phyloP scores from a whole-genome alignment of 768 basidiomycete genomes.

The Xerocomus spinulosus region DNA sequence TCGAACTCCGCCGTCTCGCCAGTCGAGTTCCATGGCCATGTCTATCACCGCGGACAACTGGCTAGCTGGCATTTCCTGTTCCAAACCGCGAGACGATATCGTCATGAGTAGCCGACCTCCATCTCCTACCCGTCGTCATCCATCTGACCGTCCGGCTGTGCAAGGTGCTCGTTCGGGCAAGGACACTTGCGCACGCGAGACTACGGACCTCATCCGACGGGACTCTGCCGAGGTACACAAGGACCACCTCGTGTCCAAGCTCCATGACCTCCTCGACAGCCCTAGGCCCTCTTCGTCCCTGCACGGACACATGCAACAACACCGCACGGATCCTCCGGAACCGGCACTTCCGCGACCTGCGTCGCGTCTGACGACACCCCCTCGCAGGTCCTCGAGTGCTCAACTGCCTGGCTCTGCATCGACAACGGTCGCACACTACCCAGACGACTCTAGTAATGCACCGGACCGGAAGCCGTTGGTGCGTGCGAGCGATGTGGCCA shows the following conservation, averaged over 20 bases:
- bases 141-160: constrained; percentile 20
- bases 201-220: constrained; percentile 20
- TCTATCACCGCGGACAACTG: constrained; percentile 24
- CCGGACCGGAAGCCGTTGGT: constrained; percentile 33
- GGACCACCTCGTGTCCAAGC: constrained; percentile 34
- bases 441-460: constrained; percentile 8
- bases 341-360: constrained; percentile 20
- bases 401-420: constrained; percentile 19
- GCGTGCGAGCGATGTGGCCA: constrained; percentile 50
- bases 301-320: constrained; percentile 32
- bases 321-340: constrained; percentile 27
- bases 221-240: constrained; percentile 21
- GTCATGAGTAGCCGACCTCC: constrained; percentile 28
- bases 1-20: constrained; percentile 26
- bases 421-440: constrained; percentile 10
- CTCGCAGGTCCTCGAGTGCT: constrained; percentile 22
- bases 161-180: constrained; percentile 18
- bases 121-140: constrained; percentile 23
- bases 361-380: constrained; percentile 18
- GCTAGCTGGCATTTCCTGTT: constrained; percentile 19
- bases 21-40: constrained; percentile 27
- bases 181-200: constrained; percentile 19
- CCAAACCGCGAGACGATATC: constrained; percentile 27
- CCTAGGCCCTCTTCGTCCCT: constrained; percentile 38
- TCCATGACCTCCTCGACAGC: constrained; percentile 47